A percentile compares a stretch with the other conserved stretches of the same genome.
Evolutionary conservation across 441 rosid species (phyloP).

Genomic region (Euphorbia corollata): DNA sequence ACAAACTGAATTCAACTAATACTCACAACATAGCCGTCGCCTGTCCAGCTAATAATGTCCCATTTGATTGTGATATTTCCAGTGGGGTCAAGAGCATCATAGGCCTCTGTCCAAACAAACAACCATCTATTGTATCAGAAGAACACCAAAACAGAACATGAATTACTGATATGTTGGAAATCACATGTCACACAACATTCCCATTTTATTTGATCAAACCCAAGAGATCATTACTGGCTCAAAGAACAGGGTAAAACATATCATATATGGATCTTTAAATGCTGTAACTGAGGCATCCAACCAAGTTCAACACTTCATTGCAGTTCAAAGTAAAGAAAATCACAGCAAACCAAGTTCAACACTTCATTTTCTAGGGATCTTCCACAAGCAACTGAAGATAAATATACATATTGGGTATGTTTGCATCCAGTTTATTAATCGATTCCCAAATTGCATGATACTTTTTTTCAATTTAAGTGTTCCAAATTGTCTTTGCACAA

Average conservation of each 20-base stretch:
- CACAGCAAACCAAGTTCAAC: neutral
- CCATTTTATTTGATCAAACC: neutral
- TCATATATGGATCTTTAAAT: neutral
- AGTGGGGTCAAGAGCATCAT: constrained; percentile 79
- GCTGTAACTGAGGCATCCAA: neutral
- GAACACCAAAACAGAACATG: neutral
- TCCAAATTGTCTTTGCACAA: neutral
- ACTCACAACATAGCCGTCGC: constrained; percentile 83
- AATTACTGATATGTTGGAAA: neutral
- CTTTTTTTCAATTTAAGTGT: neutral
- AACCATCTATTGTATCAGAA: constrained; percentile 7
- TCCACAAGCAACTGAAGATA: neutral
- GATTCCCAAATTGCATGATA: no score
- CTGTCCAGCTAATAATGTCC: constrained; percentile 72
- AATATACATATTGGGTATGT: neutral
- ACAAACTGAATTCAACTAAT: neutral
- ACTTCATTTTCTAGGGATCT: neutral
- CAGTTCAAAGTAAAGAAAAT: neutral
- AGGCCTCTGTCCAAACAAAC: constrained; percentile 43
- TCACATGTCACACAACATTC: neutral
- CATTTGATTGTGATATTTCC: constrained; percentile 89
- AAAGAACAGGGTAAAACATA: neutral
- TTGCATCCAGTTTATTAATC: neutral
- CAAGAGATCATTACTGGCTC: no score
- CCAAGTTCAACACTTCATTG: neutral